phyloP scores from a whole-genome alignment of 179 eudicot species.

The Monotropa hypopitys region DNA sequence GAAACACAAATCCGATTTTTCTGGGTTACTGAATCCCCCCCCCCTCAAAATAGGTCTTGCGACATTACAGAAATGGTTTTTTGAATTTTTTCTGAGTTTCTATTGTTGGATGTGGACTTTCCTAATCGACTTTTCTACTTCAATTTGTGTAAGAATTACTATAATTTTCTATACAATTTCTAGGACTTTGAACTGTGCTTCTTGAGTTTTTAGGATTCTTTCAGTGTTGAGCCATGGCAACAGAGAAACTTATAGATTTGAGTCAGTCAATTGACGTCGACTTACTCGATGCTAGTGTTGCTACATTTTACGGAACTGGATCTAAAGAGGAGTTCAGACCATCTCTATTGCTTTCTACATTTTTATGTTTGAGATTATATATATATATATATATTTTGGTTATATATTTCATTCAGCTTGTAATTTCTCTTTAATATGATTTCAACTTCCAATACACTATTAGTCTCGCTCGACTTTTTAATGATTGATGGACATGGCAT shows the following conservation, averaged over 20 bases:
- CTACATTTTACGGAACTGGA: constrained; percentile 96
- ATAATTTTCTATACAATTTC: constrained; percentile 18
- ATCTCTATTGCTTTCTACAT: neutral
- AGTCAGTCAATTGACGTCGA: constrained; percentile 85
- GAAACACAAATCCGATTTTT: too few relatives aligned
- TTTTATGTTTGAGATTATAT: too few relatives aligned
- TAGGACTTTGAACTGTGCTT: constrained; percentile 19
- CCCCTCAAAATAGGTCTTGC: too few relatives aligned
- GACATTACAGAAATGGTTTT: too few relatives aligned
- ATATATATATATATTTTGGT: too few relatives aligned
- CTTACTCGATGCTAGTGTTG: constrained; percentile 83
- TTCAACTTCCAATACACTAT: neutral
- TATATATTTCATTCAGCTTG: too few relatives aligned
- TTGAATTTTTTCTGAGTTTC: too few relatives aligned
- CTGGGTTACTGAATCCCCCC: too few relatives aligned
- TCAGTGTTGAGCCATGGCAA: constrained; percentile 43
- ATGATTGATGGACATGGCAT: neutral
- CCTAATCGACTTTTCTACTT: too few relatives aligned
- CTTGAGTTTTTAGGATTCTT: constrained; percentile 17
- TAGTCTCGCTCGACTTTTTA: neutral
- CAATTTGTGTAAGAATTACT: neutral
- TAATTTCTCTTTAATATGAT: neutral
- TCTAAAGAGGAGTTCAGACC: constrained; percentile 70
- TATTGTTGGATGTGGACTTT: too few relatives aligned
- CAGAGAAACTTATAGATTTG: constrained; percentile 85